A percentile compares a stretch with the other conserved stretches of the same genome.
phyloP scores from a whole-genome alignment of 768 basidiomycete genomes.

The Hygrocybe punicea region DNA sequence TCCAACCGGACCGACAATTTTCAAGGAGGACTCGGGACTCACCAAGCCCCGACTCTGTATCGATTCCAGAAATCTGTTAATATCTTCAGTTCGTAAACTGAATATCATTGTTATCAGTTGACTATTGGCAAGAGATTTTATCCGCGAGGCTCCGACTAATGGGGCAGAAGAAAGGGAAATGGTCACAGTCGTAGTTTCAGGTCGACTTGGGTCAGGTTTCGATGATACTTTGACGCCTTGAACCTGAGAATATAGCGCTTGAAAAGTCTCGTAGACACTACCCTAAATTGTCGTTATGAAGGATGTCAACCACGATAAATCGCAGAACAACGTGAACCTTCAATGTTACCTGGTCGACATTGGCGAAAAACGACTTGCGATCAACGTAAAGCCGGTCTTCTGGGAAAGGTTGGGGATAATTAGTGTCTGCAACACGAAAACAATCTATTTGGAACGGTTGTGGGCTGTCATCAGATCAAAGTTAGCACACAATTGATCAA shows the following conservation, averaged over 20 bases:
- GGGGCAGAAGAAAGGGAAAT: constrained; percentile 9
- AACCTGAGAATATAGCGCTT: constrained; percentile 41
- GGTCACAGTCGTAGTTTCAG: not conserved
- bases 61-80: constrained; percentile 40
- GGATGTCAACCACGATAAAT: not conserved
- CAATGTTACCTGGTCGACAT: constrained; percentile 40
- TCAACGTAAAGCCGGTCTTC: constrained; percentile 54
- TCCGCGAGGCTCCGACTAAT: constrained; percentile 23
- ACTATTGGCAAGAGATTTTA: constrained; percentile 13
- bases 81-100: constrained; percentile 31
- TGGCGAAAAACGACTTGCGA: constrained; percentile 40
- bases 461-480: constrained; percentile 40
- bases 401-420: constrained; percentile 25
- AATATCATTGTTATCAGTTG: constrained; percentile 35
- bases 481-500: not conserved
- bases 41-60: constrained; percentile 50
- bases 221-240: constrained; percentile 20
- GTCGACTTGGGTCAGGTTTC: not conserved
- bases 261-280: constrained; percentile 51
- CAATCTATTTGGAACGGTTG: constrained; percentile 52
- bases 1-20: not conserved
- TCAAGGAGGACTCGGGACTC: constrained; percentile 13
- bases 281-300: constrained; percentile 32
- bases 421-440: constrained; percentile 35
- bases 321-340: not conserved